phyloP scores from a whole-genome alignment of 176 grass and related monocot species.

The Triticum timopheevii region DNA sequence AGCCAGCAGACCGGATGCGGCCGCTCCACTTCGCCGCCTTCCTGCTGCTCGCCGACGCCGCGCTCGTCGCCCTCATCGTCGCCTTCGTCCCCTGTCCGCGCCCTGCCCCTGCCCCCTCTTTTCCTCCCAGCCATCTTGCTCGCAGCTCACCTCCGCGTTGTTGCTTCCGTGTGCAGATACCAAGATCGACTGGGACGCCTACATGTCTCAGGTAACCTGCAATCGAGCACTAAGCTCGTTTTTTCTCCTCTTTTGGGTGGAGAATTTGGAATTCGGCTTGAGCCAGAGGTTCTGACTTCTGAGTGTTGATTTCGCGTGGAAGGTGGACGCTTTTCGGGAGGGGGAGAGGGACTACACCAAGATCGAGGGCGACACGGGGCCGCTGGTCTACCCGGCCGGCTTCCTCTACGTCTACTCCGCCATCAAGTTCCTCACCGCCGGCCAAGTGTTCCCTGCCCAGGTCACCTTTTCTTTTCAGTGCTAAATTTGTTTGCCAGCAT shows the following conservation, averaged over 20 bases:
- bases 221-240: not conserved
- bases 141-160: not conserved
- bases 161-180: slow-evolving; percentile 57
- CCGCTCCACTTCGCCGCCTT: slow-evolving; percentile 43
- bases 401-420: slow-evolving; percentile 92
- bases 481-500: not conserved
- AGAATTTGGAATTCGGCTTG: not conserved
- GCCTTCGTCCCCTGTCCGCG: slow-evolving; percentile 67
- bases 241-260: not conserved
- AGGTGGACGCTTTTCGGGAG: slow-evolving; percentile 78
- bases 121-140: not conserved
- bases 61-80: slow-evolving; percentile 76
- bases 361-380: slow-evolving; percentile 92
- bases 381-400: slow-evolving; percentile 90
- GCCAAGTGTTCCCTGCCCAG: slow-evolving; percentile 83
- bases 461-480: slow-evolving; percentile 13
- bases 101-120: not conserved
- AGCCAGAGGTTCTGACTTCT: not conserved
- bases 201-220: slow-evolving; percentile 88
- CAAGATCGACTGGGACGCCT: slow-evolving; percentile 97
- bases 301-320: not conserved
- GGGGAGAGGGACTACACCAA: slow-evolving; percentile 92
- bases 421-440: slow-evolving; percentile 76
- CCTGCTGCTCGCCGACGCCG: slow-evolving; percentile 70
- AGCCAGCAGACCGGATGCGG: not conserved